Conservation (phyloP, 495 filamentous ascomycete genomes). For the Penicillium subrubescens region DNA sequence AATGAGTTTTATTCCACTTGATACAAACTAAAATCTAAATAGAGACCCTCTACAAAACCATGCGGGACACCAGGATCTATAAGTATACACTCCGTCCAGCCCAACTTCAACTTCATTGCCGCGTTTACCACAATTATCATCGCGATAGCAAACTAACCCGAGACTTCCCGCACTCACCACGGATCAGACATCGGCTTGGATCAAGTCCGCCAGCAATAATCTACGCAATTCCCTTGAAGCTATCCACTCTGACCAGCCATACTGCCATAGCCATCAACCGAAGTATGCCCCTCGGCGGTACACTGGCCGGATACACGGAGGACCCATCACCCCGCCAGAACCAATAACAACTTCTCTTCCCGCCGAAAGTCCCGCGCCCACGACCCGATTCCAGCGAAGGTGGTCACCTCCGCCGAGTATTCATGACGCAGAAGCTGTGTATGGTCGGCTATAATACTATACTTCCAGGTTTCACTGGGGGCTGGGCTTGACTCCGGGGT, state of each 20-base stretch:
- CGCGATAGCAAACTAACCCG: conserved; percentile 11
- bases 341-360: conserved; percentile 22
- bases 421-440: conserved; percentile 14
- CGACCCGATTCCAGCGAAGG: conserved; percentile 20
- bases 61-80: conserved; percentile 15
- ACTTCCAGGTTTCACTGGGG: not conserved
- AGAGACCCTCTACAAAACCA: not conserved
- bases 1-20: conserved; percentile 4
- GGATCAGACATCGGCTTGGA: conserved; percentile 25
- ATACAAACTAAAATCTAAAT: conserved; percentile 9
- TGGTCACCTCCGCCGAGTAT: conserved; percentile 6
- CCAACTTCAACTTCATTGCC: not conserved
- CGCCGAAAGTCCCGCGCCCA: conserved; percentile 29
- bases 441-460: not conserved
- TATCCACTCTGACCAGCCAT: not conserved
- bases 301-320: conserved; percentile 23
- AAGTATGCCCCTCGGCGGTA: conserved; percentile 13
- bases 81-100: conserved; percentile 16
- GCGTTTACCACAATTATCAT: not conserved
- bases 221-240: not conserved
- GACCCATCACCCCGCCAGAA: not conserved
- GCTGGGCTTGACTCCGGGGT: conserved; percentile 21
- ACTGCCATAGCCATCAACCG: conserved; percentile 1
- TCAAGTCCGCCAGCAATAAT: conserved; percentile 7
- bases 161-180: conserved; percentile 15